Base-by-base conservation (phyloP, 179 eudicot genomes). In the Vitellaria paradoxa region DNA sequence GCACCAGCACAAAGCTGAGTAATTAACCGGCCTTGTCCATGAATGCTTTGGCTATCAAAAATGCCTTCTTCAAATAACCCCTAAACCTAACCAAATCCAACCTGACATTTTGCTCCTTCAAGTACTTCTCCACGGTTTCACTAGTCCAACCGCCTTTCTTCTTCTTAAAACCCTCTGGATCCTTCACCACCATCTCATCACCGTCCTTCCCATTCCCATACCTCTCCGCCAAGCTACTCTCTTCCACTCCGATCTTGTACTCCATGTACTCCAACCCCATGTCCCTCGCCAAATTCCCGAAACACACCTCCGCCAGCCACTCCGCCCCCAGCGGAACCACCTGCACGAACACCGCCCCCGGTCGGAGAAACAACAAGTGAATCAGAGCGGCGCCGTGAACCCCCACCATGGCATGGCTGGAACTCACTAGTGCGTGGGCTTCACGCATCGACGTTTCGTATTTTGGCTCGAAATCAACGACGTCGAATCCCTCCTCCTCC, bases 351-450 rank as follows among this genome's bases (percentile, higher is more conserved):
- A 86, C 79, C 3, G 91, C 79, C 9, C 83, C 85, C 14, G 91
- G 90, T n/a, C 86, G 82, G 3, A 91, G 81, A 62, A 88, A 86
- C 65, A 89, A 68, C 3, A 82, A 57, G 72, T 91, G 91, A 24
- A 92, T 89, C 55, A 89, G 42, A 0, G 88, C 93, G 0, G 93
- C 95, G 23, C 93, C 93, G 24, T 89, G 90, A 55, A 91, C 86
- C 59, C 93, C 95, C 4, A 89, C 40, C 86, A 89, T 47, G 4
- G 47, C 90, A 53, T 91, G 92, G 64, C 87, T 86, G 8, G 61
- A 76, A 68, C 79, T 85, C 42, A 91, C 49, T 24, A 89, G 63
- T 24, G 62, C 52, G 9, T 76, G 88, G 0, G 73, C 67, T 59
- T 88, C 84, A 0, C 15, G 62, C 77, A 91, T 21, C 9, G 79